Base-by-base conservation (phyloP, 495 filamentous ascomycete species). In the Penicillium fimorum region DNA sequence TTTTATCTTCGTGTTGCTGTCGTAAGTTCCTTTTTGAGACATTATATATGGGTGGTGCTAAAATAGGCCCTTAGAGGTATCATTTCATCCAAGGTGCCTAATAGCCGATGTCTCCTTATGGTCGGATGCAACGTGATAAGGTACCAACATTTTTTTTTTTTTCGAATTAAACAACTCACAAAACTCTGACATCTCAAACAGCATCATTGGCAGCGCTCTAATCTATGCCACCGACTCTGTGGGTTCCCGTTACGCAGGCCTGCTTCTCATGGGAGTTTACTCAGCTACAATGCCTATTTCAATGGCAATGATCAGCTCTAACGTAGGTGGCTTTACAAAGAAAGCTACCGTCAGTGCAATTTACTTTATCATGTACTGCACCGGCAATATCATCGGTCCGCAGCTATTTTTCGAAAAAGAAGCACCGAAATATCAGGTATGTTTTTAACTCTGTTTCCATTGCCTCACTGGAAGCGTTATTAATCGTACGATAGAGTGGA, bases 351-450 rank as follows among this genome's bases (percentile, higher is more conserved):
- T 70, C 48, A 65, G 59, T 33, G 67, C 69, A 3, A 60, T 70
- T 15, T 66, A 59, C 32, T 71, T 71, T 35, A 53, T 70, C 15
- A 55, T 63, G 45, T 71, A 82, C 59, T 83, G 78, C 52, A 67
- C 78, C 5, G 80, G 80, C 2, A 71, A 71, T 35, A 67, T 71
- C 40, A 59, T 71, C 27, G 68, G 66, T 0, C 68, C 68, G 1
- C 68, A 70, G 57, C 10, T 63, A 8, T 70, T 70, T 48, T 62
- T 60, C 15, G 44, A 57, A 35, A 50, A 38, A 2, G 63, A 70
- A 17, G 68, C 66, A 2, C 68, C 68, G 0, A 55, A 50, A 25
- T 70, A 70, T 37, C 57, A 63, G 60, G 61, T 63, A 48, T 24
- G 35, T 13, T n/a, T 25, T 15, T 2, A 42, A 53, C 2, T 33